These are phyloP conservation scores for Dimocarpus longan DNA, from an alignment of 345 rosid genomes.

Conservation along the genomic window DNA sequence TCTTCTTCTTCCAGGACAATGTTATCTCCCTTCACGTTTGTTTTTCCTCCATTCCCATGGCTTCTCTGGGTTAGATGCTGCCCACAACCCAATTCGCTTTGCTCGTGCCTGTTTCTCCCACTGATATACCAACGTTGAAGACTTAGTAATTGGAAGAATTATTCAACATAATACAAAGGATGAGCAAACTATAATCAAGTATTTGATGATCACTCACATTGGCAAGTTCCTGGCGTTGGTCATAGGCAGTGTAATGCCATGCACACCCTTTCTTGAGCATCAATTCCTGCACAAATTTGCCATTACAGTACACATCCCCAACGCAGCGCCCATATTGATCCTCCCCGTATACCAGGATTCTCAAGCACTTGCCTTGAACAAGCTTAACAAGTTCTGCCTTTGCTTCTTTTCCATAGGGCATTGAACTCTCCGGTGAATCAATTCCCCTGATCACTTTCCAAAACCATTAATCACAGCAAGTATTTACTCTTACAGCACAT, in stretches of 20 bases:
- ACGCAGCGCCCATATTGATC: constrained; percentile 74
- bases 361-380: constrained; percentile 67
- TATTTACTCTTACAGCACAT: not conserved
- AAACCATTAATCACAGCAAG: not conserved
- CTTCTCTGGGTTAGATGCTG: constrained; percentile 64
- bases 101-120: constrained; percentile 83
- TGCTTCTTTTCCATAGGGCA: constrained; percentile 82
- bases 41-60: constrained; percentile 92
- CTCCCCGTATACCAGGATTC: constrained; percentile 54
- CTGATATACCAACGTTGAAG: constrained; percentile 23
- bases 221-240: constrained; percentile 57
- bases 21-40: constrained; percentile 47
- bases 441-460: constrained; percentile 60
- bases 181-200: not conserved
- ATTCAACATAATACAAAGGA: not conserved
- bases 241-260: constrained; percentile 77
- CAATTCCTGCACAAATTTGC: constrained; percentile 69
- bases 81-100: constrained; percentile 77
- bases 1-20: not conserved
- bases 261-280: constrained; percentile 86
- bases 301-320: constrained; percentile 77
- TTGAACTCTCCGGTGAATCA: constrained; percentile 80
- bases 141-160: not conserved
- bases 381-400: constrained; percentile 59
- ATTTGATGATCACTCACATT: constrained; percentile 33